These are phyloP conservation scores for Calonectria pteridis DNA, from an alignment of 2,329 filamentous ascomycete species.

Conservation along the genomic window DNA sequence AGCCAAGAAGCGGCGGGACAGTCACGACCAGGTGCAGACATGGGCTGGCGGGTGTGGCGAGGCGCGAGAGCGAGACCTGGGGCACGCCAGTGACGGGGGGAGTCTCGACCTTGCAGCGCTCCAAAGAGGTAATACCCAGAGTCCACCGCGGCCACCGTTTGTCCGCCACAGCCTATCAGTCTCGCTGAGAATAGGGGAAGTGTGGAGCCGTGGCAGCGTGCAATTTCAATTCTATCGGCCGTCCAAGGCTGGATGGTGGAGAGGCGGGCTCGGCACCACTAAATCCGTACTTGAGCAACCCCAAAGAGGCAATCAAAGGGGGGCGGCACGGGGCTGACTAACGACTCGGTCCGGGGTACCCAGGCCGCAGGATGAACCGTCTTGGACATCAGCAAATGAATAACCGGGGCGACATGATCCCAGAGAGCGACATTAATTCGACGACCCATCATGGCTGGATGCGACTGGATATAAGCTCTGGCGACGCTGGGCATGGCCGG, in stretches of 20 bases:
- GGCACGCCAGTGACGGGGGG: not conserved
- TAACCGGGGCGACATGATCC: constrained; percentile 25
- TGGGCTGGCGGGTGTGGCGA: constrained; percentile 26
- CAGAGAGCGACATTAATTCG: constrained; percentile 43
- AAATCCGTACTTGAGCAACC: not conserved
- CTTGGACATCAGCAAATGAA: constrained; percentile 34
- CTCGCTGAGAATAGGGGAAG: constrained; percentile 42
- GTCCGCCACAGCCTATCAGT: constrained; percentile 40
- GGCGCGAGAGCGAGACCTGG: constrained; percentile 15
- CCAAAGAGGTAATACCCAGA: constrained; percentile 31
- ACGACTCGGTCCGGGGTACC: not conserved
- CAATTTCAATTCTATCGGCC: constrained; percentile 43
- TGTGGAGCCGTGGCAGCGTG: constrained; percentile 42
- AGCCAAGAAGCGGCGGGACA: constrained; percentile 35
- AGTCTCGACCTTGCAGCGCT: not conserved
- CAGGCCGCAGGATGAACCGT: constrained; percentile 19
- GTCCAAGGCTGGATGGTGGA: constrained; percentile 4
- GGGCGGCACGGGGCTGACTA: constrained; percentile 16
- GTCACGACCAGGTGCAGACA: constrained; percentile 26
- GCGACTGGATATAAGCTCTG: constrained; percentile 34
- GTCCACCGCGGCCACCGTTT: constrained; percentile 43
- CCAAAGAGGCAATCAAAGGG: constrained; percentile 14
- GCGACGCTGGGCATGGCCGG: constrained; percentile 9
- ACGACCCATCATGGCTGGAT: constrained; percentile 19
- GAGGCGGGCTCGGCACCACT: constrained; percentile 1